Conservation (phyloP, 257 asterid species). For the Penstemon newberryi region DNA sequence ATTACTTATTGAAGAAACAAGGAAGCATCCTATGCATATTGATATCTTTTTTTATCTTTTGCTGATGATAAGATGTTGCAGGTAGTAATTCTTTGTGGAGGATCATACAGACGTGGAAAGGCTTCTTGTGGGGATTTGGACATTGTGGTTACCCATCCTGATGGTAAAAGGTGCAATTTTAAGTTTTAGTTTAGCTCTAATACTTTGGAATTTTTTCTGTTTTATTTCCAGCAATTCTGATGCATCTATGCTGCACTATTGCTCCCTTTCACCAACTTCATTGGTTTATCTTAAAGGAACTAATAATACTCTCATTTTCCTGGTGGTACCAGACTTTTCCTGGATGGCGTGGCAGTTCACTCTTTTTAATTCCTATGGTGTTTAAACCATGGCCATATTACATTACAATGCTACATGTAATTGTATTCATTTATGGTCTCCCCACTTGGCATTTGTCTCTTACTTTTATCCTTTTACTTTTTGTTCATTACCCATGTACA, state of each 20-base stretch:
- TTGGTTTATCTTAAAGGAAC: neutral
- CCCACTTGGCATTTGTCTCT: neutral
- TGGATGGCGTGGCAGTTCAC: neutral
- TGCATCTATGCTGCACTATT: slow-evolving; percentile 2
- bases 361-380: neutral
- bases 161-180: slow-evolving; percentile 68
- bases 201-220: slow-evolving; percentile 9
- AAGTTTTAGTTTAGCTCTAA: slow-evolving; percentile 19
- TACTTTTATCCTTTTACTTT: neutral
- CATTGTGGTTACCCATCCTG: slow-evolving; percentile 83
- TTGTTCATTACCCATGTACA: neutral
- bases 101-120: slow-evolving; percentile 95
- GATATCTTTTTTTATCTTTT: slow-evolving; percentile 24
- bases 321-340: neutral
- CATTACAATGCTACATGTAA: too few species aligned
- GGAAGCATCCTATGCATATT: slow-evolving; percentile 18
- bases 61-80: slow-evolving; percentile 31
- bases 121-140: slow-evolving; percentile 96
- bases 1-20: slow-evolving; percentile 21
- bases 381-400: neutral
- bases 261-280: neutral
- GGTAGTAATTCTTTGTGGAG: slow-evolving; percentile 85
- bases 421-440: too few species aligned
- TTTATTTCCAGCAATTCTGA: neutral
- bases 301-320: slow-evolving; percentile 17